phyloP scores from a whole-genome alignment of 2,329 filamentous ascomycete species.

The Fusarium sp. region DNA sequence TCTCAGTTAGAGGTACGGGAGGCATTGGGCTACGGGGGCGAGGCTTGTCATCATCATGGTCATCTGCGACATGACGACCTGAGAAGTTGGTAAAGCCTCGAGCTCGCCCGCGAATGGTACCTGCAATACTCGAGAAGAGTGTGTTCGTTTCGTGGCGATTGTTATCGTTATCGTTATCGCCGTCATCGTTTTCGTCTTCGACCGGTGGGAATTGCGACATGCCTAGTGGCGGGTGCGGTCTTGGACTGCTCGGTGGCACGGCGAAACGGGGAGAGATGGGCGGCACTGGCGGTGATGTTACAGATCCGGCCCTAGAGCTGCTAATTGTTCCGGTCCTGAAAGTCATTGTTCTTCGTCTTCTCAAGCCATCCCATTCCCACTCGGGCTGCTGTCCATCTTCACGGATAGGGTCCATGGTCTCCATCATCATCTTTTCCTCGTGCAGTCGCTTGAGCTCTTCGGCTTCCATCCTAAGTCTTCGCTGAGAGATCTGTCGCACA shows the following conservation, averaged over 20 bases:
- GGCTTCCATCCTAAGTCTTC: constrained; percentile 81
- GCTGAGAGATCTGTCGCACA: constrained; percentile 81
- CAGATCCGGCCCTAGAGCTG: constrained; percentile 48
- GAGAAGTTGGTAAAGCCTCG: constrained; percentile 53
- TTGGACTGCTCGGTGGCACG: constrained; percentile 42
- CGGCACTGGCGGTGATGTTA: constrained; percentile 46
- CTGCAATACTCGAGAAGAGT: constrained; percentile 68
- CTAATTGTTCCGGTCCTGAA: constrained; percentile 46
- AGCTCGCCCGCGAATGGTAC: constrained; percentile 60
- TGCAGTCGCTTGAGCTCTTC: constrained; percentile 83
- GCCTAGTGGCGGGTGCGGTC: constrained; percentile 68
- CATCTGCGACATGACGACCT: constrained; percentile 50
- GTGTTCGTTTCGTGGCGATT: constrained; percentile 63
- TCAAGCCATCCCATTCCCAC: constrained; percentile 92
- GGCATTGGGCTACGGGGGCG: constrained; percentile 68
- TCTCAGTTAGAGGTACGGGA: constrained; percentile 73
- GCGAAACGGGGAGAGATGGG: constrained; percentile 45
- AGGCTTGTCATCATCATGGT: constrained; percentile 57
- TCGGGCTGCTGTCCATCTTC: constrained; percentile 75
- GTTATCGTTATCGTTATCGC: constrained; percentile 57
- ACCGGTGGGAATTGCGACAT: constrained; percentile 86
- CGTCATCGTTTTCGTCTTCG: constrained; percentile 67
- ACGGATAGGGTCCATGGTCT: constrained; percentile 78
- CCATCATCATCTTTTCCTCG: constrained; percentile 78
- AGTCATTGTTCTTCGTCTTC: constrained; percentile 74